Percentiles rank a stretch among this genome's conserved stretches.
These are phyloP conservation scores for Naganishia albida DNA, from an alignment of 1,284 basidiomycete species.

Conservation along the genomic window DNA sequence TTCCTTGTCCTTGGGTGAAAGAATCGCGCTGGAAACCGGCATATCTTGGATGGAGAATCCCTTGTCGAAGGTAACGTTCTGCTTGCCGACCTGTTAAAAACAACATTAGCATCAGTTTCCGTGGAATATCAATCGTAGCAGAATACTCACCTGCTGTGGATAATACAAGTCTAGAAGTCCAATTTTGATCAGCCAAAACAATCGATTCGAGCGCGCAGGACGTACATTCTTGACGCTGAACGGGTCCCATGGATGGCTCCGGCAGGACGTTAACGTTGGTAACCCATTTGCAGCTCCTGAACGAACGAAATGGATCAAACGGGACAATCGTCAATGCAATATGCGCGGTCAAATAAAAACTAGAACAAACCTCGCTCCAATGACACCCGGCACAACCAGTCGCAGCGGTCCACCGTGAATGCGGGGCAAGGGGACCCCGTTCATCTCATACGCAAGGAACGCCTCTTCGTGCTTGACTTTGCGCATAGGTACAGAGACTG, in stretches of 20 bases:
- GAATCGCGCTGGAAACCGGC: constrained; percentile 63
- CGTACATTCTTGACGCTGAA: constrained; percentile 59
- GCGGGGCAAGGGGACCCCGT: constrained; percentile 60
- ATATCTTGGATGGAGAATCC: constrained; percentile 62
- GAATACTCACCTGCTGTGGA: constrained; percentile 39
- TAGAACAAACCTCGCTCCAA: constrained; percentile 61
- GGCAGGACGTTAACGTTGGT: constrained; percentile 60
- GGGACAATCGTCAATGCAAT: not conserved
- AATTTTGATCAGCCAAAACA: not conserved
- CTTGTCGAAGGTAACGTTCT: constrained; percentile 59
- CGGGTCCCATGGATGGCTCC: constrained; percentile 60
- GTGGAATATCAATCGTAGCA: too few relatives aligned
- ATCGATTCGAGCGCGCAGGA: not conserved
- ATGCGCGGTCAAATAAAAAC: too few relatives aligned
- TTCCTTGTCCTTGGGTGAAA: constrained; percentile 57
- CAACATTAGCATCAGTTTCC: constrained; percentile 46
- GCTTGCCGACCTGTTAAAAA: constrained; percentile 57
- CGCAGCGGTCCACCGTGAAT: constrained; percentile 63
- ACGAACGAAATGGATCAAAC: not conserved
- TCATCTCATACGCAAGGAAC: constrained; percentile 64
- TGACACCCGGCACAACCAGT: constrained; percentile 62
- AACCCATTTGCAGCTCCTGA: constrained; percentile 59
- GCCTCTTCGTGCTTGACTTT: constrained; percentile 65
- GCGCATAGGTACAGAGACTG: constrained; percentile 61
- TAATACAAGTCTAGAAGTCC: constrained; percentile 57